Evolutionary conservation across 2,329 filamentous ascomycete species (phyloP), one percentile per base, ranked within the genome.

Genomic region (Pyrenochaeta sp.): DNA sequence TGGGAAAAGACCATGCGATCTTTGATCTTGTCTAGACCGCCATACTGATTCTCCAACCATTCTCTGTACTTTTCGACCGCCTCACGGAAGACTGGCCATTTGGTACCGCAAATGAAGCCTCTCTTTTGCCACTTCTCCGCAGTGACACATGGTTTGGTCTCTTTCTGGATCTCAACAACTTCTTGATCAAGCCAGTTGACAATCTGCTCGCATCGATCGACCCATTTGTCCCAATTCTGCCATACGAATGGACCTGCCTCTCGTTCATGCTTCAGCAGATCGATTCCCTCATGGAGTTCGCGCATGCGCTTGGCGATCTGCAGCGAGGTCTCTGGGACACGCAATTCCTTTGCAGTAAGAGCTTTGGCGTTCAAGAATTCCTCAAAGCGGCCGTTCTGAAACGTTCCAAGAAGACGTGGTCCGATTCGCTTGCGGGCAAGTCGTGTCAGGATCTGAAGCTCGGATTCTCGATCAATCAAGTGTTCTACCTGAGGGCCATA

Each of bases 231-330:
- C 93, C 93, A 99, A 65, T 96, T 97, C 57, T 83, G 85, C 83
- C 90, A 96, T 8, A 96, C 87, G 41, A 85, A 87, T 0, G 94
- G 88, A 0, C 94, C 94, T 14, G 81, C 85, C 23, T 88, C 82
- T 36, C 85, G 81, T 72, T 99, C 94, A 23, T 85, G 79, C 1
- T 87, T 82, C 0, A 96, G 80, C 14, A 99, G 77, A 19, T 96
- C 91, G 50, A 99, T 87, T 0, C 94, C 94, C 38, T 96, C 89
- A 62, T 99, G 94, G 23, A 99, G 80, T 71, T 99, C 94, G 51
- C 92, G 83, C 90, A 99, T 96, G 36, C 94, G 89, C 77, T 97
- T 97, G 9, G 94, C 93, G 64, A 99, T 99, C 66, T 96, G 89
- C 63, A 83, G 88, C 22, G 89, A 95, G 0, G 90, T 96, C 35